These are phyloP conservation scores for Hyaloperonospora arabidopsidis DNA, from an alignment of 352 stramenopile species.

Conservation along the genomic window DNA sequence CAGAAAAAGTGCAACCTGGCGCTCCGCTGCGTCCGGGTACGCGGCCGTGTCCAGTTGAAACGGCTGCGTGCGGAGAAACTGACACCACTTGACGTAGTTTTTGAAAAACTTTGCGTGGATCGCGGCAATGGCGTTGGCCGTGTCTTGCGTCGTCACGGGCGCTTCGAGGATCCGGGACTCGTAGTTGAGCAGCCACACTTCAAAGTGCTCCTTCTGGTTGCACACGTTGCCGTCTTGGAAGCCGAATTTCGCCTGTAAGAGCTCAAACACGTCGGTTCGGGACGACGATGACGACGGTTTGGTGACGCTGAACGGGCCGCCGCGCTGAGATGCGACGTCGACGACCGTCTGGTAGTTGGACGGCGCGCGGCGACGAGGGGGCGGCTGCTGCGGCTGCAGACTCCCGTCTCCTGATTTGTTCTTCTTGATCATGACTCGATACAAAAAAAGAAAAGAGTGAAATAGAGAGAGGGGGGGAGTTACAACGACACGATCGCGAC, in stretches of 20 bases:
- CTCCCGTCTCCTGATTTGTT: conserved; percentile 2
- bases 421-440: too few species aligned
- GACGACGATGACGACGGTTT: conserved; percentile 20
- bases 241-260: conserved; percentile 77
- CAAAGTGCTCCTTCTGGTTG: conserved; percentile 84
- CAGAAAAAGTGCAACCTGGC: conserved; percentile 73
- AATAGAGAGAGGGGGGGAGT: too few species aligned
- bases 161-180: conserved; percentile 46
- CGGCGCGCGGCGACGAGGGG: conserved; percentile 13
- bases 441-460: too few species aligned
- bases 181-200: conserved; percentile 79
- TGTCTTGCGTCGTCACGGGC: conserved; percentile 24
- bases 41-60: conserved; percentile 51
- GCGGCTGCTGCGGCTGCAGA: conserved; percentile 22
- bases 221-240: conserved; percentile 80
- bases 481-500: too few species aligned
- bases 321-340: conserved; percentile 42
- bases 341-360: conserved; percentile 82
- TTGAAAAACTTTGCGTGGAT: conserved; percentile 92
- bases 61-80: conserved; percentile 84
- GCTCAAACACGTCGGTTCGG: conserved; percentile 58
- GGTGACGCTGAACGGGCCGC: conserved; percentile 19
- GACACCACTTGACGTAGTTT: conserved; percentile 93
- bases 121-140: conserved; percentile 51
- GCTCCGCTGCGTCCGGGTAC: conserved; percentile 32